These are phyloP conservation scores for Aciculosporium take DNA, from an alignment of 2,329 filamentous ascomycete genomes.

Conservation along the genomic window DNA sequence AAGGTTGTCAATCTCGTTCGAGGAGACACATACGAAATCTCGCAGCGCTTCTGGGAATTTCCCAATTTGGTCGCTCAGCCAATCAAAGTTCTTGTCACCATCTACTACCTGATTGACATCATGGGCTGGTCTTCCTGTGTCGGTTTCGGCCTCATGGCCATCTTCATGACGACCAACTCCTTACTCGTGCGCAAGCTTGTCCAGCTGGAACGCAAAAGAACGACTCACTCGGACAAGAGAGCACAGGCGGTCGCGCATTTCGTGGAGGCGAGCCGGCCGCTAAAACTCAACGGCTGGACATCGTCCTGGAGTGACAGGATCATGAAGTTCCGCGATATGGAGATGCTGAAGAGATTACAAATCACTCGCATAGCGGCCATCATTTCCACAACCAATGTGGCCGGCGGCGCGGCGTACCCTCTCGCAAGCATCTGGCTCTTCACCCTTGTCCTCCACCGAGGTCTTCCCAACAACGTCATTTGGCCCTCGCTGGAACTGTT, in stretches of 20 bases:
- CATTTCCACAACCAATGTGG: conserved; percentile 55
- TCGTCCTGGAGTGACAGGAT: conserved; percentile 22
- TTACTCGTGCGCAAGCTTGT: conserved; percentile 52
- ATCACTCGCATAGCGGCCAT: conserved; percentile 23
- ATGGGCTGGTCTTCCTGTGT: conserved; percentile 68
- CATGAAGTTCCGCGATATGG: conserved; percentile 19
- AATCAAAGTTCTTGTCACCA: conserved; percentile 57
- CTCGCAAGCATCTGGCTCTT: conserved; percentile 72
- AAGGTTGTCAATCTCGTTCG: conserved; percentile 85
- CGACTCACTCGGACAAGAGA: conserved; percentile 60
- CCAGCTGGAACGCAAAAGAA: conserved; percentile 54
- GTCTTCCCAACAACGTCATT: conserved; percentile 64
- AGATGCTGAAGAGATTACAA: conserved; percentile 24
- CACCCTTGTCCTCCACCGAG: conserved; percentile 52
- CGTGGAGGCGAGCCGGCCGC: conserved; percentile 68
- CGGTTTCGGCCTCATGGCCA: conserved; percentile 53
- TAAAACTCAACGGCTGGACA: conserved; percentile 28
- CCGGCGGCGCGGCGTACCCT: conserved; percentile 62
- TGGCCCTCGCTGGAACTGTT: conserved; percentile 81
- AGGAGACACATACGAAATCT: conserved; percentile 66
- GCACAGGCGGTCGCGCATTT: conserved; percentile 74
- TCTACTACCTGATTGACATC: conserved; percentile 50
- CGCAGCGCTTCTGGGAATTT: conserved; percentile 81
- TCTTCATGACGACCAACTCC: conserved; percentile 57
- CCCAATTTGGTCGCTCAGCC: conserved; percentile 62